Evolutionary conservation across 1,284 basidiomycete species (phyloP).

Genomic region (Hypsizygus ulmarius): DNA sequence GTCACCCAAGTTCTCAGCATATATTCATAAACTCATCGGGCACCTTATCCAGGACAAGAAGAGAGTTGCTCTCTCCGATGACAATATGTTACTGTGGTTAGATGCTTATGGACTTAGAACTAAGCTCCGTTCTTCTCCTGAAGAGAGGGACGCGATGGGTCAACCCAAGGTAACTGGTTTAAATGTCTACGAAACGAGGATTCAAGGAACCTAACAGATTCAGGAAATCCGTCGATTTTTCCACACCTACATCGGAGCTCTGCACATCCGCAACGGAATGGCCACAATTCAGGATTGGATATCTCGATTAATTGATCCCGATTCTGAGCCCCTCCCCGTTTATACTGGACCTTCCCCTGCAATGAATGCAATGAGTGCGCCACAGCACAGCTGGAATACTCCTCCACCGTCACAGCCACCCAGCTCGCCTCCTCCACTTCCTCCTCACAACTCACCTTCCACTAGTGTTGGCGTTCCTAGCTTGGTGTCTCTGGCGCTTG

Average conservation of each 20-base stretch:
- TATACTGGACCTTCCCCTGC: constrained; percentile 12
- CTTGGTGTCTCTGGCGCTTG: constrained; percentile 40
- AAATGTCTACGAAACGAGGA: neutral
- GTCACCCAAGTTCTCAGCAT: neutral
- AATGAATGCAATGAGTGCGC: neutral
- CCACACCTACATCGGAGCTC: constrained; percentile 50
- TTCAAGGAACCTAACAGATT: constrained; percentile 1
- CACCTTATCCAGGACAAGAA: constrained; percentile 27
- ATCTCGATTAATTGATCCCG: constrained; percentile 45
- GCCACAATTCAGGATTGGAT: constrained; percentile 45
- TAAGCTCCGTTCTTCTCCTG: constrained; percentile 39
- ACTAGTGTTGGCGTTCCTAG: constrained; percentile 18
- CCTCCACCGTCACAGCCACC: constrained; percentile 21
- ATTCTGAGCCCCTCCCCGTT: constrained; percentile 19
- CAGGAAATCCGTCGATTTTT: constrained; percentile 51
- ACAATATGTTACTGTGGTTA: constrained; percentile 40
- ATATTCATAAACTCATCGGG: neutral
- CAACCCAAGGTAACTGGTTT: constrained; percentile 29
- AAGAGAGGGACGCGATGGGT: constrained; percentile 29
- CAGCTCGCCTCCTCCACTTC: constrained; percentile 31
- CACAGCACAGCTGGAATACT: constrained; percentile 13
- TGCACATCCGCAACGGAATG: constrained; percentile 45
- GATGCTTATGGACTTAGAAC: constrained; percentile 39
- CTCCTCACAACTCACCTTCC: constrained; percentile 15
- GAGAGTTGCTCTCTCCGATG: constrained; percentile 25